Evolutionary conservation across 768 basidiomycete genomes (phyloP), one percentile per base, ranked within the genome.

Genomic region (Pleurotus giganteus): DNA sequence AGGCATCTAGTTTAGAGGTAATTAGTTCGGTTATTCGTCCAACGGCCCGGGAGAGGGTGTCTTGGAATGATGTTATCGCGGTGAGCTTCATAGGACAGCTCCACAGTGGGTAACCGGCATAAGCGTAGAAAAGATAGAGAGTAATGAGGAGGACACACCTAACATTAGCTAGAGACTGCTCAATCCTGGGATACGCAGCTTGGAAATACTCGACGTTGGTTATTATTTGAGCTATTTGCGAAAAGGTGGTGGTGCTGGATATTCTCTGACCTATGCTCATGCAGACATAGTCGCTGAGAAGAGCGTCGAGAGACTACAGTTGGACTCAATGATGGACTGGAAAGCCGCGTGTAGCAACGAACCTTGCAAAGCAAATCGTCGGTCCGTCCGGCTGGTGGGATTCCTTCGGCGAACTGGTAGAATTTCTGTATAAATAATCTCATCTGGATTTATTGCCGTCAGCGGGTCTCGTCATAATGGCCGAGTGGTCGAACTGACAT

Each of bases 361-460:
- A 94, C 96, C 79, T 88, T 94, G 72, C 87, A 88, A 47, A 99
- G 69, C 7, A 98, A 77, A 51, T 94, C 93, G 62, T 98, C 95
- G 65, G 94, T 89, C 39, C 88, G 81, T 67, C 94, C 90, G 55
- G 93, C 89, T 65, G 94, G 91, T 2, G 89, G 86, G 4, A 97
- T 90, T 7, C 96, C 96, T 61, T 99, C 97, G 0, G 94, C 85
- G 68, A 98, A 99, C 19, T 92, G 87, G 66, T 98, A 96, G 73
- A 97, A 98, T 61, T 92, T 93, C 61, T 94, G 89, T 36, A 97
- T 89, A 64, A 96, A 98, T 39, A 75, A 78, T 23, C 92, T 86
- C 56, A 96, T 89, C 85, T 96, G 72, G 26, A 36, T 46, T 19
- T 21, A 54, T n/a, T 7, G 6, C 4, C 12, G 47, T 28, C 23